These are phyloP conservation scores for Trifolium pratense DNA, from an alignment of 306 rosid species.

Conservation along the genomic window DNA sequence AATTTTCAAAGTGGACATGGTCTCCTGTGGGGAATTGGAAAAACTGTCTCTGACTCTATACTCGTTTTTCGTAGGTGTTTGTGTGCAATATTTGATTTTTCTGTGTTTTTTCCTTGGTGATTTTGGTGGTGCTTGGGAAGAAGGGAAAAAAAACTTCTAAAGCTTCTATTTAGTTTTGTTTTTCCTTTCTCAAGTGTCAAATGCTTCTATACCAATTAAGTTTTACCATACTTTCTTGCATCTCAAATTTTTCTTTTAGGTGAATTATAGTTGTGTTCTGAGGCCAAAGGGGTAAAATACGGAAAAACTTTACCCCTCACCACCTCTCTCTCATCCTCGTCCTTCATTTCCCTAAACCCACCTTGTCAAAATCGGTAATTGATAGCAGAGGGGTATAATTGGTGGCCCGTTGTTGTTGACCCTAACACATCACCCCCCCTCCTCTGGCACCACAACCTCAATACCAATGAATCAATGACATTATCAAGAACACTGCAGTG, in stretches of 20 bases:
- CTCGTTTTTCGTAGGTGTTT: conserved; percentile 7
- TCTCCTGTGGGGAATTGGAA: conserved; percentile 19
- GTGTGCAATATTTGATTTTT: conserved; percentile 7
- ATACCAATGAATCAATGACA: neutral
- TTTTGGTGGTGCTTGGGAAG: conserved; percentile 4
- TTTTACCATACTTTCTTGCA: conserved; percentile 19
- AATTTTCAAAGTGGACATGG: conserved; percentile 25
- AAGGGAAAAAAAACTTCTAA: conserved; percentile 12
- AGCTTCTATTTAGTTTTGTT: neutral
- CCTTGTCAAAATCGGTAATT: neutral
- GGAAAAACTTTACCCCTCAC: neutral
- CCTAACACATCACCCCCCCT: neutral
- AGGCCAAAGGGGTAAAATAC: neutral
- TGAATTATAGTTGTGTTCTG: neutral
- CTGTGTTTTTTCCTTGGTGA: neutral
- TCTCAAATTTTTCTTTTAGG: conserved; percentile 14
- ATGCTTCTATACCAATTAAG: conserved; percentile 20
- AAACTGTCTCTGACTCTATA: neutral
- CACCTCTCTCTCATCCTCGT: neutral
- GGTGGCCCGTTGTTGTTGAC: neutral
- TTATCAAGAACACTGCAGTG: neutral
- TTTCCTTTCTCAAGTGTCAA: conserved; percentile 5
- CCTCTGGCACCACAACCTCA: neutral
- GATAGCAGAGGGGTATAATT: neutral
- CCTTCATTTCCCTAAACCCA: neutral